Conservation (phyloP, 768 basidiomycete genomes). For the Suillus plorans region DNA sequence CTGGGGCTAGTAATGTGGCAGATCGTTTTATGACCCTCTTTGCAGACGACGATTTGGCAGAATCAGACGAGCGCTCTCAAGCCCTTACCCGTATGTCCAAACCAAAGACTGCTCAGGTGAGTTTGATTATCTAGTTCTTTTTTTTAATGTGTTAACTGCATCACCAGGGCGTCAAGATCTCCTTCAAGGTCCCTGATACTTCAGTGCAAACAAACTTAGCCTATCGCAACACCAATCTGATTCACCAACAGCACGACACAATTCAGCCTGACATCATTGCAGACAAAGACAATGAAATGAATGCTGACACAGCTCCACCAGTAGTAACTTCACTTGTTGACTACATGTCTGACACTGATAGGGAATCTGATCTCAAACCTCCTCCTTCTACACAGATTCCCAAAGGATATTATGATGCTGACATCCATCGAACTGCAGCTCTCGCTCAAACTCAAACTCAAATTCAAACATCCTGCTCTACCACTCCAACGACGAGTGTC, state of each 20-base stretch:
- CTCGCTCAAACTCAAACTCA: neutral
- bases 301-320: neutral
- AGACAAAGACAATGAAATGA: neutral
- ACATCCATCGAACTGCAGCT: neutral
- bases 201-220: neutral
- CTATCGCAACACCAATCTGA: neutral
- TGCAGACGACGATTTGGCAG: neutral
- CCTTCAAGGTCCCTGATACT: neutral
- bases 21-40: neutral
- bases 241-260: neutral
- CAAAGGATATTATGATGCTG: neutral
- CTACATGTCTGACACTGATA: neutral
- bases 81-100: neutral
- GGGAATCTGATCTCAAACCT: neutral
- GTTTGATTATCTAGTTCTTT: neutral
- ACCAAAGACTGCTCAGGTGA: neutral
- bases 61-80: neutral
- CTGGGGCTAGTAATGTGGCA: neutral
- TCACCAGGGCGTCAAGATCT: neutral
- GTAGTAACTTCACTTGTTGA: neutral
- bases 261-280: neutral
- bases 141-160: neutral
- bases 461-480: neutral
- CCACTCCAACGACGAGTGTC: neutral
- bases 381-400: neutral